Evolutionary conservation across 2,329 filamentous ascomycete genomes (phyloP), one percentile per base, ranked within the genome.

Genomic region (Dactylellina haptotyla): DNA sequence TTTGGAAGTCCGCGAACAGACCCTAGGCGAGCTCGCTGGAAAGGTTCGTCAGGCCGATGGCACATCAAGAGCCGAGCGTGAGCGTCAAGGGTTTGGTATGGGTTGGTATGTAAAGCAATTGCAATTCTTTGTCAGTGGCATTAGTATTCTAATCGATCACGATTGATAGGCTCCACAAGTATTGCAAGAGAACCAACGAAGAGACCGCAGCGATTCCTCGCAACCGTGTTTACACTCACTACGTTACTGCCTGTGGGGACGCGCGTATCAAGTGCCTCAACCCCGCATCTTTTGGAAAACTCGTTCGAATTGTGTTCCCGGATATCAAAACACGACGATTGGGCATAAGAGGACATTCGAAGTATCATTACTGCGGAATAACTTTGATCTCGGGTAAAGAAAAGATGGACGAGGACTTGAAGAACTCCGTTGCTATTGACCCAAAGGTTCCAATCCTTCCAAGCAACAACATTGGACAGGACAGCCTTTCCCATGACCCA

Each of bases 261-360:
- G 93, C 98, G 80, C 88, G 93, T 79, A 96, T 98, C 39, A 96
- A 95, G 0, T 93, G 97, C 8, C 83, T 99, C 66, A 99, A 99
- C 79, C 95, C 95, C 43, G 95, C 95, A 8, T 98, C 94, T 26
- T 99, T 99, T 81, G 95, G 95, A 65, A 99, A 99, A 81, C 87
- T 99, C 45, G 95, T 99, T 32, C 89, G 95, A 30, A 94, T 99
- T 39, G 90, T 99, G 57, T 99, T 98, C 78, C 94, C 95, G 0
- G 94, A 93, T 43, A 89, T 99, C 20, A 94, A 96, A 82, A 99
- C 95, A 30, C 87, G 95, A 70, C 87, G 95, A 76, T 85, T 99
- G 10, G 95, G 95, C 75, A 93, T 98, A 50, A 88, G 95, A 59
- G 95, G 95, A 76, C 94, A 98, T 82, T 99, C 95, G 12, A 99